Evolutionary conservation across 768 basidiomycete species (phyloP).

Genomic region (Cyathus striatus): DNA sequence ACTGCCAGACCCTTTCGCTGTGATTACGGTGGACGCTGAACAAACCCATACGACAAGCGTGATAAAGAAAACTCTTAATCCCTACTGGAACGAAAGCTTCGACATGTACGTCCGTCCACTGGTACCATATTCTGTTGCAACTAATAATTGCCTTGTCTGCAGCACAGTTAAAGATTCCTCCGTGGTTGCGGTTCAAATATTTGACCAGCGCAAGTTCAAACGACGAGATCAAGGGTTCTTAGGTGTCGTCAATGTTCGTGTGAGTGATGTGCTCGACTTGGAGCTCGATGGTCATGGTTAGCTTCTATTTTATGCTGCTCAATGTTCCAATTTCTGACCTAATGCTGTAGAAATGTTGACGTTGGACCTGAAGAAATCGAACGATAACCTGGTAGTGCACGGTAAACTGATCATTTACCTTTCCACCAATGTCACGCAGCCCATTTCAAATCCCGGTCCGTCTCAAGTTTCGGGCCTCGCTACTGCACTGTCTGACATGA

Average conservation of each 20-base stretch:
- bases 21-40: constrained; percentile 96
- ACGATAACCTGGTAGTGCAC: constrained; percentile 95
- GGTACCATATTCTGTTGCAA: not conserved
- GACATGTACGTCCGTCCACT: constrained; percentile 66
- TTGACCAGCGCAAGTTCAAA: constrained; percentile 99
- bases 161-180: constrained; percentile 98
- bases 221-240: constrained; percentile 96
- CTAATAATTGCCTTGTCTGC: constrained; percentile 1
- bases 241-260: constrained; percentile 93
- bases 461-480: constrained; percentile 60
- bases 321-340: constrained; percentile 2
- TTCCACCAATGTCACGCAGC: constrained; percentile 83
- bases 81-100: constrained; percentile 98
- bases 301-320: constrained; percentile 12
- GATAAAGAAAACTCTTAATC: constrained; percentile 92
- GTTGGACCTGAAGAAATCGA: constrained; percentile 96
- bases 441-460: constrained; percentile 81
- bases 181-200: constrained; percentile 95
- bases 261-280: constrained; percentile 86
- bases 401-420: constrained; percentile 97
- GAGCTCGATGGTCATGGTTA: constrained; percentile 91
- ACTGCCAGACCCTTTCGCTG: constrained; percentile 96
- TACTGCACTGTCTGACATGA: constrained; percentile 56
- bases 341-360: constrained; percentile 83
- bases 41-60: constrained; percentile 96